Conservation (phyloP, 805 yeast genomes). For the Candida pseudoglaebosa region DNA sequence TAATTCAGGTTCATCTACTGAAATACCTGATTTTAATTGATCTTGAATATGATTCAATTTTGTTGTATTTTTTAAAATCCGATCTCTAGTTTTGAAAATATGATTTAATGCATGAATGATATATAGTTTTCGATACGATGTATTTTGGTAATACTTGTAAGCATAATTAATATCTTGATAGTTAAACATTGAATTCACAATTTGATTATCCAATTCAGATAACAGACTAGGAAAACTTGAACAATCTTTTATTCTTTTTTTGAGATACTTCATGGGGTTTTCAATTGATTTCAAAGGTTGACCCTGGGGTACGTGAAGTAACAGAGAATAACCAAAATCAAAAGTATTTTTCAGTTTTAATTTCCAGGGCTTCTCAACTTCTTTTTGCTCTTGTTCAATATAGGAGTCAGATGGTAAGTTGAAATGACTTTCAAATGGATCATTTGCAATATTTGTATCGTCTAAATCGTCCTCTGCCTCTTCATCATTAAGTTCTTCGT, state of each 20-base stretch:
- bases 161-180: conserved; percentile 73
- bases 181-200: conserved; percentile 63
- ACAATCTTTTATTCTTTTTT: conserved; percentile 24
- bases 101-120: conserved; percentile 76
- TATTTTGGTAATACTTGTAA: conserved; percentile 47
- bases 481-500: conserved; percentile 15
- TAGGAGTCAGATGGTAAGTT: conserved; percentile 44
- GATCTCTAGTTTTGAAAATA: conserved; percentile 79
- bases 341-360: conserved; percentile 14
- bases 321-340: conserved; percentile 22
- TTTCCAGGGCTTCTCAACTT: conserved; percentile 26
- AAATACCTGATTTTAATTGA: conserved; percentile 36
- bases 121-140: conserved; percentile 58
- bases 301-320: conserved; percentile 34
- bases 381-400: conserved; percentile 23
- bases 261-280: conserved; percentile 22
- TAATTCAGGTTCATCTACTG: conserved; percentile 49
- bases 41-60: conserved; percentile 45
- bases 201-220: conserved; percentile 39
- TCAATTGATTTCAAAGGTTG: conserved; percentile 10
- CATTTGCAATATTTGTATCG: conserved; percentile 38
- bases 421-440: conserved; percentile 79
- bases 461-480: conserved; percentile 22
- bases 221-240: conserved; percentile 16
- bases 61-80: conserved; percentile 72